Conservation (phyloP, 1,284 basidiomycete species). For the Amylostereum areolatum region DNA sequence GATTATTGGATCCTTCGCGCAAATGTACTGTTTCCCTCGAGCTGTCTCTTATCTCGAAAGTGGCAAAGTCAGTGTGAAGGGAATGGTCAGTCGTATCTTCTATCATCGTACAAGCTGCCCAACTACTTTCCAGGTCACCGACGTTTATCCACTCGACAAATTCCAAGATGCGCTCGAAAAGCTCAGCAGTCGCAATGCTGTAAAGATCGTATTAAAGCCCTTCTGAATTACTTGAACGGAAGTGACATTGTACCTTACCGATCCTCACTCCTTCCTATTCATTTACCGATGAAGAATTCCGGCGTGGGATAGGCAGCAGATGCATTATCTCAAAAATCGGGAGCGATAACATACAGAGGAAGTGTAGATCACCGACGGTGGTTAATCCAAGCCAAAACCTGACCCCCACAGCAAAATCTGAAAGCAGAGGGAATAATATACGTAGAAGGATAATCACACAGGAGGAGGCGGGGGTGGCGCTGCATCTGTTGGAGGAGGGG, state of each 20-base stretch:
- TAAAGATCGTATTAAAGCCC: slow-evolving; percentile 35
- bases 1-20: slow-evolving; percentile 59
- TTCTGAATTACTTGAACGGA: too few relatives aligned
- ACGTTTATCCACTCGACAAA: slow-evolving; percentile 47
- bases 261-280: too few relatives aligned
- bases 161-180: slow-evolving; percentile 58
- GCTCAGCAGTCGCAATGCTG: slow-evolving; percentile 40
- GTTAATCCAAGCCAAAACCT: too few relatives aligned
- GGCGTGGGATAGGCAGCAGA: too few relatives aligned
- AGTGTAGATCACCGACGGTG: too few relatives aligned
- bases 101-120: background rate
- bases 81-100: slow-evolving; percentile 36
- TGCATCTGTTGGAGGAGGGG: slow-evolving; percentile 31
- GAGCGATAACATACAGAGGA: too few relatives aligned
- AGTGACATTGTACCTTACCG: too few relatives aligned
- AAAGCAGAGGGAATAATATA: background rate
- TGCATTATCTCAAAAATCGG: too few relatives aligned
- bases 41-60: slow-evolving; percentile 56
- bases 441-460: slow-evolving; percentile 13
- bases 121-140: slow-evolving; percentile 32
- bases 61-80: slow-evolving; percentile 53
- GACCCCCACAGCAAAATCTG: too few relatives aligned
- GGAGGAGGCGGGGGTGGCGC: slow-evolving; percentile 31
- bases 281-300: too few relatives aligned
- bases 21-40: slow-evolving; percentile 57